Percentiles rank a stretch among this genome's conserved stretches.
Conservation (phyloP, 2,329 filamentous ascomycete species). For the Fusarium nelsonii region DNA sequence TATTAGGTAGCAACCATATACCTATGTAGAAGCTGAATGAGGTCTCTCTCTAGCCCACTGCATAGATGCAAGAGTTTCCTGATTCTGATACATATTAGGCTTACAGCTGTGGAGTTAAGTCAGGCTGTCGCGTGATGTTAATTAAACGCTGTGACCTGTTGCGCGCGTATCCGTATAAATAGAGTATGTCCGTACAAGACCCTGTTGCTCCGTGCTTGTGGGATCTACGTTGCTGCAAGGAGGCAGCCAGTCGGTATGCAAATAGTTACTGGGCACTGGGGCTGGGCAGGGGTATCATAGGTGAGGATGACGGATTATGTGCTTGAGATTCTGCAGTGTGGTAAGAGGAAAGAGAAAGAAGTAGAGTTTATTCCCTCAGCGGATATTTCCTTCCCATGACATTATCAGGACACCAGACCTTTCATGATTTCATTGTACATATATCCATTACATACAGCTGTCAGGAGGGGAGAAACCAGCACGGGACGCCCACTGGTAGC, state of each 20-base stretch:
- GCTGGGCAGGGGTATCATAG: conserved; percentile 14
- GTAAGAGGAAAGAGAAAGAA: not conserved
- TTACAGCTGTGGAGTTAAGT: conserved; percentile 21
- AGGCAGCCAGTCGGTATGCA: conserved; percentile 34
- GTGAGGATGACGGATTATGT: conserved; percentile 13
- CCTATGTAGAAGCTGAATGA: not conserved
- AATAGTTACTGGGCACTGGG: conserved; percentile 15
- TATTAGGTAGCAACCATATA: too few species aligned
- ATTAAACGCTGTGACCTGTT: conserved; percentile 21
- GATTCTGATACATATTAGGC: conserved; percentile 8
- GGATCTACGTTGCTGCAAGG: conserved; percentile 30
- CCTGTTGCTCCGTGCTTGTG: conserved; percentile 23
- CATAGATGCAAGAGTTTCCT: not conserved
- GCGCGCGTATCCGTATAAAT: conserved; percentile 22
- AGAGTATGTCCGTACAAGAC: conserved; percentile 6
- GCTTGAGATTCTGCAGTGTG: conserved; percentile 1
- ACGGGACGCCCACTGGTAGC: conserved; percentile 19
- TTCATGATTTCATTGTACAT: conserved; percentile 31
- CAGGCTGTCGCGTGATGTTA: conserved; percentile 39
- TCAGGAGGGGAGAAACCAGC: conserved; percentile 13
- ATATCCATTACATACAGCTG: not conserved
- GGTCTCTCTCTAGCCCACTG: not conserved
- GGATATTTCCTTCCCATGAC: not conserved
- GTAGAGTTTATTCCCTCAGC: not conserved
- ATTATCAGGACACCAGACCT: not conserved